Evolutionary conservation across 257 asterid genomes (phyloP).

Genomic region (Verbena officinalis): DNA sequence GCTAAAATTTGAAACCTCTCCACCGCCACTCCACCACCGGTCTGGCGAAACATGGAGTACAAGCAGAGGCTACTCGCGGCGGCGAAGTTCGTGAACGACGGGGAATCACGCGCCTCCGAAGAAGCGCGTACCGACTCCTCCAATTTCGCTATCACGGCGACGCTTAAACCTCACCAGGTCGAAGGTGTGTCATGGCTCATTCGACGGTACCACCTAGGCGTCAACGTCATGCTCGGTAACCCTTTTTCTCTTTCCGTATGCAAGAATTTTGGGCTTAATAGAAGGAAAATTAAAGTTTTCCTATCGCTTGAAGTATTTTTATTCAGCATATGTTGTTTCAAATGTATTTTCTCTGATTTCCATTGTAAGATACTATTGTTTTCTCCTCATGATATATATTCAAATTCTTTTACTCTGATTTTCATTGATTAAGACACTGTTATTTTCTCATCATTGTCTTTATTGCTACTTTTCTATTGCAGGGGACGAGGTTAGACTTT

Average conservation of each 20-base stretch:
- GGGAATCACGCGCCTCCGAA: slow-evolving; percentile 44
- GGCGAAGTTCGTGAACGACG: slow-evolving; percentile 67
- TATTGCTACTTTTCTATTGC: slow-evolving; percentile 36
- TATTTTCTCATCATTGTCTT: neutral
- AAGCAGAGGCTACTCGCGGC: slow-evolving; percentile 72
- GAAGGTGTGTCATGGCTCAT: slow-evolving; percentile 93
- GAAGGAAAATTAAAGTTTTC: neutral
- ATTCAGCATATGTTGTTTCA: neutral
- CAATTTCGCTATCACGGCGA: slow-evolving; percentile 58
- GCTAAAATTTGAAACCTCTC: slow-evolving; percentile 15
- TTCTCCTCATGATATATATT: neutral
- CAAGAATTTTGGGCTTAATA: neutral
- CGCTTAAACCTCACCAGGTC: slow-evolving; percentile 82
- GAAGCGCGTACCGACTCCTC: slow-evolving; percentile 33
- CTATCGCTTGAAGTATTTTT: neutral
- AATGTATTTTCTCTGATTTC: neutral
- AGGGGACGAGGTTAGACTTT: slow-evolving; percentile 88
- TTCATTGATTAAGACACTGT: neutral
- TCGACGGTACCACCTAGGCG: slow-evolving; percentile 75
- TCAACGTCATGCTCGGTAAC: slow-evolving; percentile 86
- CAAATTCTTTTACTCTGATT: neutral
- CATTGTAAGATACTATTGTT: neutral
- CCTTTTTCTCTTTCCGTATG: neutral
- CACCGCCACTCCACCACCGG: slow-evolving; percentile 22
- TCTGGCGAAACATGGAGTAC: slow-evolving; percentile 59